Percentiles rank a stretch among this genome's conserved stretches.
These are phyloP conservation scores for Cercospora citrullina DNA, from an alignment of 2,329 filamentous ascomycete genomes.

Conservation along the genomic window DNA sequence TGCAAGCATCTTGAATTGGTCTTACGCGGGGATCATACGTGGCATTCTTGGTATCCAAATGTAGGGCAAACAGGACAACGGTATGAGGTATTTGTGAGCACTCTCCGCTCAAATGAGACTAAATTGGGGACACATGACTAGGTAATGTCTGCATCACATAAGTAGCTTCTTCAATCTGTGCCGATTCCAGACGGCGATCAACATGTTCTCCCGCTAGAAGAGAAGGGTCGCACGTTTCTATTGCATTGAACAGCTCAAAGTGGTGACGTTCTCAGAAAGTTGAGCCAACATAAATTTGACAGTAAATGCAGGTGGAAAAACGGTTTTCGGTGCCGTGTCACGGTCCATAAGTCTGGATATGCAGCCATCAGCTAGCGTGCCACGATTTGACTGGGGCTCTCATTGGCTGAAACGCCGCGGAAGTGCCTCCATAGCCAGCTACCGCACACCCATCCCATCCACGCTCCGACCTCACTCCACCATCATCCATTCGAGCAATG, in stretches of 20 bases:
- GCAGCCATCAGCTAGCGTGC: not conserved
- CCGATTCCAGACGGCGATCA: not conserved
- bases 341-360: slow-evolving; percentile 1
- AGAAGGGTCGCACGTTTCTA: not conserved
- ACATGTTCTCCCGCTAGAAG: not conserved
- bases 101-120: not conserved
- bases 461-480: not conserved
- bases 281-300: not conserved
- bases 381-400: not conserved
- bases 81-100: not conserved
- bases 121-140: not conserved
- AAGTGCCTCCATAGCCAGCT: not conserved
- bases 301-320: not conserved
- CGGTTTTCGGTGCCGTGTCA: not conserved
- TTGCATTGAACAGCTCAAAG: not conserved
- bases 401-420: not conserved
- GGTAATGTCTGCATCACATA: not conserved
- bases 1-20: not conserved
- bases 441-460: not conserved
- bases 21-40: not conserved
- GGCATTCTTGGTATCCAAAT: not conserved
- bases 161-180: not conserved
- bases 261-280: not conserved
- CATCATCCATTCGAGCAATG: not conserved
- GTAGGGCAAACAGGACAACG: not conserved